phyloP scores from a whole-genome alignment of 2,329 filamentous ascomycete genomes.

The Diaporthe sp. region DNA sequence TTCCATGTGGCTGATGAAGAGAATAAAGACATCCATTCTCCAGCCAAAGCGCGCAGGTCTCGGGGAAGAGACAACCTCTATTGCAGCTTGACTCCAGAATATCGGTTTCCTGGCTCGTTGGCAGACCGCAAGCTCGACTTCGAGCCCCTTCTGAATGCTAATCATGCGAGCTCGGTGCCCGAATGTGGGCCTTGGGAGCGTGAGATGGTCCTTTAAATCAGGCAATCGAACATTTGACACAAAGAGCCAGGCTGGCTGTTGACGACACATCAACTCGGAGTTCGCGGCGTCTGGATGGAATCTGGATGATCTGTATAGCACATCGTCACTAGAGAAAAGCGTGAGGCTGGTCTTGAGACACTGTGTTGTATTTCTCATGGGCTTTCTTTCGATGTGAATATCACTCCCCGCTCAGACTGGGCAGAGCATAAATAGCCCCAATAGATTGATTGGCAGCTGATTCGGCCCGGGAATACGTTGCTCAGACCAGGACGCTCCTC shows the following conservation, averaged over 20 bases:
- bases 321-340: not conserved
- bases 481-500: not conserved
- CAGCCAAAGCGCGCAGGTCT: not conserved
- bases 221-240: no score
- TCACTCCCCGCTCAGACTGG: not conserved
- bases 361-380: not conserved
- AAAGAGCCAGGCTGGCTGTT: not conserved
- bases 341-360: no score
- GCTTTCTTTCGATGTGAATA: not conserved
- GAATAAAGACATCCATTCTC: not conserved
- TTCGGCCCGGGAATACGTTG: not conserved
- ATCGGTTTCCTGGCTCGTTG: not conserved
- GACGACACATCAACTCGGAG: not conserved
- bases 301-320: not conserved
- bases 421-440: no score
- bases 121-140: not conserved
- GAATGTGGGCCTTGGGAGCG: not conserved
- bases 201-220: not conserved
- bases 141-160: not conserved
- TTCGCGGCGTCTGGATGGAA: no score
- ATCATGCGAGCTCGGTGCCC: not conserved
- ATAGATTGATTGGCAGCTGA: not conserved
- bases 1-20: not conserved
- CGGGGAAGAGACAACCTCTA: not conserved
- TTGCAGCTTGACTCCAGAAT: not conserved